Base-by-base conservation (phyloP, 129 eudicot genomes). In the Chrysanthemum seticuspe region DNA sequence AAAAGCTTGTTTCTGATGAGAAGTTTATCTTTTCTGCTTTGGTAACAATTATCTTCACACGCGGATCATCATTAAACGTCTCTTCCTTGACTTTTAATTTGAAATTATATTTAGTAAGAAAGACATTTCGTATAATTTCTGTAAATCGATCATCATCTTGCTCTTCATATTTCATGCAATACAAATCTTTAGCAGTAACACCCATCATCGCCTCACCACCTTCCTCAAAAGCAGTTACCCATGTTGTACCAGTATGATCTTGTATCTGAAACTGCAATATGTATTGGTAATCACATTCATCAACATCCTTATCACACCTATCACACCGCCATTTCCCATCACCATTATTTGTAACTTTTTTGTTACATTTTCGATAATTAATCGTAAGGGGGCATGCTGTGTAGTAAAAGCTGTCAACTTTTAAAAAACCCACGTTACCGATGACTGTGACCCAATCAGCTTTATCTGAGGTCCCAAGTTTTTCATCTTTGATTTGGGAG, bases 251-350 rank as follows among this genome's bases (percentile, higher is more conserved):
- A 23, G 97, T 90, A 67, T 95, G 96, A 45, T 95, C 99, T 79
- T 88, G 97, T 81, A 95, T 83, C 69, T 88, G 89, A 34, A 95
- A 62, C 81, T 80, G 91, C 64, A 95, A 86, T 27, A 88, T 88
- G 70, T 95, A 95, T 75, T 96, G 73, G 55, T 86, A 88, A 44
- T 94, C 97, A 74, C 96, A 88, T 49, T 90, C 79, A 15, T 88
- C 87, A 70, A 94, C 78, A 3, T 73, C 52, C 69, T 86, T 70
- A 68, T 90, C 94, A 79, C 97, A 95, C 79, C 76, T 88, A 55
- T 88, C 97, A 68, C 99, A 95, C 10, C 84, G 72, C 99, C 99
- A 95, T 78, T 79, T 88, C 23, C 99, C 97, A 70, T 95, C 96
- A 10, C 95, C 96, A 64, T 88, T 88, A 45, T 86, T 78, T 66